Evolutionary conservation across 2,329 filamentous ascomycete species (phyloP), one percentile per base, ranked within the genome.

Genomic region (Alternaria arbusti): DNA sequence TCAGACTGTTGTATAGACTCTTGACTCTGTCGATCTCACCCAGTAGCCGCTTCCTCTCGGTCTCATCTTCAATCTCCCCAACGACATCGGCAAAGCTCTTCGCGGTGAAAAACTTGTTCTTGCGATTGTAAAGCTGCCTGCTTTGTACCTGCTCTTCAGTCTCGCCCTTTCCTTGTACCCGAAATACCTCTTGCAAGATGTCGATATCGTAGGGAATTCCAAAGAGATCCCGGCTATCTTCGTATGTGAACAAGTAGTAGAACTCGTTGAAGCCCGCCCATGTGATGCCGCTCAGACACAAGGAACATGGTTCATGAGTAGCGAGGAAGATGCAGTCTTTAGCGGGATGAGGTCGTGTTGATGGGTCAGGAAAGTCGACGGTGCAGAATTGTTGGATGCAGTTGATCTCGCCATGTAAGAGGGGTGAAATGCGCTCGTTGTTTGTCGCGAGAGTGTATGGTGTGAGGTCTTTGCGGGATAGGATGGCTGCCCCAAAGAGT

Each of bases 351-450:
- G 84, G 80, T 69, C 36, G 73, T 62, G 4, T 82, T 70, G 50
- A 75, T 65, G 12, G 80, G 73, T 63, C 72, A 0, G 69, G 66
- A 22, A 60, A 70, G 44, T 70, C 64, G 44, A 61, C 40, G 1
- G 81, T 80, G 76, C 86, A 88, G 79, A 88, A 88, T 30, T 83
- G 77, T 69, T 87, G 86, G 75, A 88, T 87, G 80, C 86, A 88
- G 74, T 87, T 86, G 74, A 88, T 87, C 68, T 88, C 86, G 64
- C 86, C 86, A 73, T 88, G 86, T 9, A 88, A 80, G 5, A 88
- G 80, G 2, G 86, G 86, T 5, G 86, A 88, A 1, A 73, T 74
- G 11, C 81, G 81, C 73, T 88, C 86, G 74, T 88, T 84, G 79
- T 88, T 88, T 49, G 85, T 88, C 10, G 86, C 82, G 6, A 86